These are phyloP conservation scores for Discostella stelligera DNA, from an alignment of 352 stramenopile species.

Conservation along the genomic window DNA sequence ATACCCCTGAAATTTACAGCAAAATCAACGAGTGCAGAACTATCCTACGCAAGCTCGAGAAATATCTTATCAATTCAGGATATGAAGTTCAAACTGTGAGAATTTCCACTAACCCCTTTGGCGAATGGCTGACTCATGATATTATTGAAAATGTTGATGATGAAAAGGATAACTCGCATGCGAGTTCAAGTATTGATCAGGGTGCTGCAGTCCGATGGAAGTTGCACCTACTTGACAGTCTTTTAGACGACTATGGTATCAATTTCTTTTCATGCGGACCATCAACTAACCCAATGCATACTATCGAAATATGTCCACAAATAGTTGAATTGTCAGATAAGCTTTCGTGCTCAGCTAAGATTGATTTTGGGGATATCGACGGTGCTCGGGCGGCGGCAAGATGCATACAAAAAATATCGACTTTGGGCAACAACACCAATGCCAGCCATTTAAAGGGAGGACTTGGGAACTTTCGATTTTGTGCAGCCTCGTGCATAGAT, in stretches of 20 bases:
- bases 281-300: constrained; percentile 34
- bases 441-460: constrained; percentile 43
- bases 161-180: not conserved
- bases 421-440: constrained; percentile 19
- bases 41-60: constrained; percentile 24
- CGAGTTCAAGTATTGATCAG: not conserved
- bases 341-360: constrained; percentile 64
- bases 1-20: not conserved
- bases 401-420: constrained; percentile 59
- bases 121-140: constrained; percentile 56
- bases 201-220: constrained; percentile 10
- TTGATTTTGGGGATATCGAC: constrained; percentile 43
- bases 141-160: not conserved
- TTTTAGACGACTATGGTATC: constrained; percentile 52
- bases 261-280: constrained; percentile 67
- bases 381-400: constrained; percentile 40
- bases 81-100: constrained; percentile 74
- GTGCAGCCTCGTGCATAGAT: constrained; percentile 39
- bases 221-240: constrained; percentile 46
- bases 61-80: constrained; percentile 25
- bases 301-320: constrained; percentile 37
- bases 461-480: constrained; percentile 78
- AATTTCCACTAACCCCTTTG: constrained; percentile 78
- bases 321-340: constrained; percentile 48
- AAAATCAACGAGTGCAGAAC: constrained; percentile 35